Evolutionary conservation across 257 asterid genomes (phyloP), one percentile per base, ranked within the genome.

Genomic region (Ophiorrhiza pumila): DNA sequence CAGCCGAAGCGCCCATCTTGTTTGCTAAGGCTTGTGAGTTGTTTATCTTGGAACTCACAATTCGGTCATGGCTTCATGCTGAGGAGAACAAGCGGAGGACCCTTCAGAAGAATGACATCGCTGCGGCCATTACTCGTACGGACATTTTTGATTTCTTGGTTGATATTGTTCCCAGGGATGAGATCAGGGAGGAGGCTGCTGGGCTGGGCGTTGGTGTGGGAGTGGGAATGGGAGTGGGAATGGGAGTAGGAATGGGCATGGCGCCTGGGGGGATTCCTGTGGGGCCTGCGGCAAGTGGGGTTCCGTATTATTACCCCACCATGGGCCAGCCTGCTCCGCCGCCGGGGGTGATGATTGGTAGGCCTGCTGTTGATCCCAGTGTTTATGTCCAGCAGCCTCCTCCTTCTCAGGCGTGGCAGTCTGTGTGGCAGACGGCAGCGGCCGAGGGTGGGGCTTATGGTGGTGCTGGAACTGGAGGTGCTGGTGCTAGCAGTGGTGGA

Each of bases 21-120:
- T 92, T 92, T 81, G 93, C 98, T 20, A 92, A 92, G 82, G 98
- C 98, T 15, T 92, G 98, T 75, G 98, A 92, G 85, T 89, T 92
- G 60, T 92, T 92, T 90, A 92, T 92, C 70, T 88, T 92, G 32
- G 96, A 92, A 78, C 94, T 92, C 82, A 92, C 98, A 4, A 92
- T 90, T 81, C 89, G 96, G 53, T 92, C 98, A 25, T 92, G 98
- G 98, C 86, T 87, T 43, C 98, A 92, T 85, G 98, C 98, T 47
- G 96, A 92, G 92, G 96, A 90, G 81, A 90, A 92, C 86, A 92
- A 90, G 90, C 89, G 96, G 35, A 83, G 98, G 9, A 92, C 96
- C 5, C 86, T 92, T 20, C 96, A 92, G 88, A 92, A 92, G 81
- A 88, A 92, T 69, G 98, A 92, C 71, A 92, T 92, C 67, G 96